Conservation (phyloP, 139 green algal species). For the Coccomyxa sp. region DNA sequence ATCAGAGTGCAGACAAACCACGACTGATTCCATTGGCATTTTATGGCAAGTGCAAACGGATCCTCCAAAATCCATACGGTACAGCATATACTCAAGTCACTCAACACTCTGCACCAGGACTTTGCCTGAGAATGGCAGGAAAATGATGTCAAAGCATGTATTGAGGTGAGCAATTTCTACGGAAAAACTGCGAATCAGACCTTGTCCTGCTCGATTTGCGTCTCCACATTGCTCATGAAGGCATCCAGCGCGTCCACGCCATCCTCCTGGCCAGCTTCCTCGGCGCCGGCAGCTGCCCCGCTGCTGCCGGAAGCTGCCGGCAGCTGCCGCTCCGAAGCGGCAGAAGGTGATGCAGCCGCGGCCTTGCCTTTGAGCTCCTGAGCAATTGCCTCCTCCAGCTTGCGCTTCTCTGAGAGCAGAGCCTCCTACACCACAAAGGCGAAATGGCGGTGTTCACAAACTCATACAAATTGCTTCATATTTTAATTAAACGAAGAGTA, state of each 20-base stretch:
- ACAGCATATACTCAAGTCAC: too few relatives aligned
- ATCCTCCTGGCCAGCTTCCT: background rate
- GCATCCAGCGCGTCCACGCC: conserved; percentile 64
- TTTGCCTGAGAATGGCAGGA: too few relatives aligned
- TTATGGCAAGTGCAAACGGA: too few relatives aligned
- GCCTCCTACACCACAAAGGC: conserved; percentile 28
- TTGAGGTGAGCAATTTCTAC: too few relatives aligned
- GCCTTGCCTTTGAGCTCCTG: conserved; percentile 11
- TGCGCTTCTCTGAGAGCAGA: conserved; percentile 31
- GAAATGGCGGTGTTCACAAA: too few relatives aligned
- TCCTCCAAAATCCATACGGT: too few relatives aligned
- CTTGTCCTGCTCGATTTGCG: conserved; percentile 60
- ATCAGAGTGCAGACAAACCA: too few relatives aligned
- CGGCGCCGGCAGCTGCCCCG: background rate
- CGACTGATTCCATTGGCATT: too few relatives aligned
- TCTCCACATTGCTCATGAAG: conserved; percentile 65
- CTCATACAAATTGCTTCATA: too few relatives aligned
- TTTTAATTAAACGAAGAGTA: too few relatives aligned
- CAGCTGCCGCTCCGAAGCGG: background rate
- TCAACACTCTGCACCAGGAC: too few relatives aligned
- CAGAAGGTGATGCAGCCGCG: background rate
- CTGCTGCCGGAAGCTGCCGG: conserved; percentile 2
- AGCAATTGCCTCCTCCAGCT: conserved; percentile 26
- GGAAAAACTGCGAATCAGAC: conserved; percentile 10
- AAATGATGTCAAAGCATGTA: too few relatives aligned